Evolutionary conservation across 1,284 basidiomycete species (phyloP).

Genomic region (Ceratobasidium sp.): DNA sequence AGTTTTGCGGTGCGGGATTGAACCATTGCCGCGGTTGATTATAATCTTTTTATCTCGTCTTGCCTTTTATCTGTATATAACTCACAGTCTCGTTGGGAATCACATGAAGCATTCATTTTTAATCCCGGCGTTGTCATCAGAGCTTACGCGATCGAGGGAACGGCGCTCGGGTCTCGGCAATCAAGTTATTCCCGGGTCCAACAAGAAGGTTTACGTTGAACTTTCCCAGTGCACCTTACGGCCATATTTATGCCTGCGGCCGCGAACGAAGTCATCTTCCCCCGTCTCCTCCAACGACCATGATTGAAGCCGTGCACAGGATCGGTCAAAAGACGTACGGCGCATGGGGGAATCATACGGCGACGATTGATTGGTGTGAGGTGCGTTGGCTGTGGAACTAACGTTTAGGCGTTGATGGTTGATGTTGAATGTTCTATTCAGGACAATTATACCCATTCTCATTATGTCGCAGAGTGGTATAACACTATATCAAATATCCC

Average conservation of each 20-base stretch:
- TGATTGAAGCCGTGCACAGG: constrained; percentile 31
- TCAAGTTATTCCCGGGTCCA: constrained; percentile 16
- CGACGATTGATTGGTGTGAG: constrained; percentile 52
- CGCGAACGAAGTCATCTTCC: background rate
- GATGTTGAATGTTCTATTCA: background rate
- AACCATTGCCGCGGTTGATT: constrained; percentile 66
- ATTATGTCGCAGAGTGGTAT: constrained; percentile 50
- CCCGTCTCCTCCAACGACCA: background rate
- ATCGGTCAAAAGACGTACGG: constrained; percentile 30
- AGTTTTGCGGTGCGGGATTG: constrained; percentile 87
- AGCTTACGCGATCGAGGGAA: background rate
- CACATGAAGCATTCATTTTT: constrained; percentile 33
- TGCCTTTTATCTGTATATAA: constrained; percentile 17
- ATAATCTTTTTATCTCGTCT: background rate
- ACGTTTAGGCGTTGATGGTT: background rate
- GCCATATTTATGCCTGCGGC: background rate
- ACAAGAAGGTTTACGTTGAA: background rate
- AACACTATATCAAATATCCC: constrained; percentile 52
- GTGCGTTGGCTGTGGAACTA: constrained; percentile 19
- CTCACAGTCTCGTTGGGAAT: constrained; percentile 6
- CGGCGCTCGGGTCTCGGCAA: background rate
- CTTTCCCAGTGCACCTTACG: constrained; percentile 12
- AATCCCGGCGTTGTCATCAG: background rate
- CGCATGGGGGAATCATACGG: constrained; percentile 50
- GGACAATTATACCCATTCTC: constrained; percentile 51